phyloP scores from a whole-genome alignment of 768 basidiomycete genomes.

The Termitomyces sp. region DNA sequence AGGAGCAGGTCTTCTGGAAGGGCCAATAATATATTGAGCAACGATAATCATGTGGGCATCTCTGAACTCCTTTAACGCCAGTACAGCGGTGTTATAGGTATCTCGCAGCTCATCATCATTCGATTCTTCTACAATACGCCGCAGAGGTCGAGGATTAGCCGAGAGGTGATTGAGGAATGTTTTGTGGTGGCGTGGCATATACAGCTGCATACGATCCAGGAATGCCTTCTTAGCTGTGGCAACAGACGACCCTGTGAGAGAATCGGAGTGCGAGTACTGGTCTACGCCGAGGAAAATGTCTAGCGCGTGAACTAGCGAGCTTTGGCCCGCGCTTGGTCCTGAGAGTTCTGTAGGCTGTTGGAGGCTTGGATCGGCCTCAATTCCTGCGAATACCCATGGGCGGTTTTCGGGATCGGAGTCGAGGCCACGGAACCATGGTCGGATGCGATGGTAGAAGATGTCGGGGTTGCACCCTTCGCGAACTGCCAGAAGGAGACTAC shows the following conservation, averaged over 20 bases:
- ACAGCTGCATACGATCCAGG: conserved; percentile 71
- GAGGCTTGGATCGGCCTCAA: conserved; percentile 41
- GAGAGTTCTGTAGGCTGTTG: conserved; percentile 54
- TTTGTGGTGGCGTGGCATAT: conserved; percentile 85
- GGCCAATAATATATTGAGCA: conserved; percentile 73
- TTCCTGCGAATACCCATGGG: conserved; percentile 55
- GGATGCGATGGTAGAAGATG: conserved; percentile 67
- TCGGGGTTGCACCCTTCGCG: conserved; percentile 72
- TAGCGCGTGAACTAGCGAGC: conserved; percentile 70
- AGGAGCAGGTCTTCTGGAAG: conserved; percentile 43
- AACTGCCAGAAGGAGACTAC: conserved; percentile 62
- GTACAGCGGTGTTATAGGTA: conserved; percentile 67
- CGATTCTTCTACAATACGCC: conserved; percentile 44
- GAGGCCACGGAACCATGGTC: conserved; percentile 84
- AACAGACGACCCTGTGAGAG: conserved; percentile 21
- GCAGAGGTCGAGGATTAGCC: conserved; percentile 57
- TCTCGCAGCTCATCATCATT: conserved; percentile 34
- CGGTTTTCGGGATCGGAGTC: conserved; percentile 46
- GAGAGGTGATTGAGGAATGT: conserved; percentile 69
- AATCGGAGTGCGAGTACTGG: conserved; percentile 33
- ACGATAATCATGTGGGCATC: conserved; percentile 81
- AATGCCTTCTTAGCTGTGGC: conserved; percentile 39
- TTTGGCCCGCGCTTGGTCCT: conserved; percentile 85
- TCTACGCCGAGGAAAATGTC: conserved; percentile 75
- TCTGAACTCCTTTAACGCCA: conserved; percentile 68